These are phyloP conservation scores for Omphalotus guepiniiformis DNA, from an alignment of 768 basidiomycete species.

Conservation along the genomic window DNA sequence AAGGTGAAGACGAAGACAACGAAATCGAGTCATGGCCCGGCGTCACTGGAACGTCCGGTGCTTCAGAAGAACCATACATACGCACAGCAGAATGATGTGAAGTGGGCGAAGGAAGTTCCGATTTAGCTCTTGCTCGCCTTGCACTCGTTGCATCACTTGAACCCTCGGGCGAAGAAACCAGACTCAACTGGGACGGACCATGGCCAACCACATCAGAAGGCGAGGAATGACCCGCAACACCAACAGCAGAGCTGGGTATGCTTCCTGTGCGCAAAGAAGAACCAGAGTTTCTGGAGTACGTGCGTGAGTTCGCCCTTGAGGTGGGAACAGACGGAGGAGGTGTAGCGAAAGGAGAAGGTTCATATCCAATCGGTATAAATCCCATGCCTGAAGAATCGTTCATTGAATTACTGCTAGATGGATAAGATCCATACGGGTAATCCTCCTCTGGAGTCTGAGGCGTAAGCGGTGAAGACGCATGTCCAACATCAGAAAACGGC, in stretches of 20 bases:
- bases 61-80: no score
- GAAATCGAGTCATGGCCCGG: neutral
- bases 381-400: neutral
- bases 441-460: no score
- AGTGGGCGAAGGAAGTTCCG: neutral
- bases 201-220: no score
- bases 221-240: neutral
- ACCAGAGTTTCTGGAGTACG: constrained; percentile 5
- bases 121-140: constrained; percentile 1
- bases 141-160: no score
- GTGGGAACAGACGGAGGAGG: constrained; percentile 5
- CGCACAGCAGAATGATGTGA: neutral
- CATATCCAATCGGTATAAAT: constrained; percentile 1
- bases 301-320: constrained; percentile 3
- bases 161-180: no score
- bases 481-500: no score
- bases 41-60: neutral
- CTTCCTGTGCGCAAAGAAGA: neutral
- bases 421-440: neutral
- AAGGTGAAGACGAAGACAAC: no score
- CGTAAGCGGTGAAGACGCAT: no score
- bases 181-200: constrained; percentile 1
- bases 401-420: neutral
- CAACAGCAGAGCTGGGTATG: constrained; percentile 2
- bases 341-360: constrained; percentile 1